Evolutionary conservation across 352 stramenopile species (phyloP), one percentile per base, ranked within the genome.

Genomic region (Elongisporangium senticosum): DNA sequence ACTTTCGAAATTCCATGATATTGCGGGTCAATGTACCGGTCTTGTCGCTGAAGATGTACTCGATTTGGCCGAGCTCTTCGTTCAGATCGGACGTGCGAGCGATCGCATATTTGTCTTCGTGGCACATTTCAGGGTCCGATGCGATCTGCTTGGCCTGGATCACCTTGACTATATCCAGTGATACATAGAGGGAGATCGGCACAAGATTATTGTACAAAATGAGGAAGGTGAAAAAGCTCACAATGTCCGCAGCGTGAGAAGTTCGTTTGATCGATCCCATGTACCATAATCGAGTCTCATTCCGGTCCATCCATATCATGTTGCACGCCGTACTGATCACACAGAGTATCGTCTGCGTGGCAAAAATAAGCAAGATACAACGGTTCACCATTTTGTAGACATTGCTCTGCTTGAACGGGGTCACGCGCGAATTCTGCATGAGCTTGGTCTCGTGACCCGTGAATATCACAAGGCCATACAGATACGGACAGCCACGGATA

Each of bases 41-140:
- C 71, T 99, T 99, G 74, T 99, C 97, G 23, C 84, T 98, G 79
- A 99, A 99, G 14, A 99, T 95, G 63, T 99, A 98, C 62, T 98
- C 79, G 23, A 99, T 86, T 71, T 98, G 88, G 2, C 96, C 97
- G 2, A 98, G 68, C 54, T 98, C 89, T 68, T 96, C 92, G 52
- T 96, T 96, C 52, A 98, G 67, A 55, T 96, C 87, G 0, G 89
- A 96, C 7, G 86, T 96, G 11, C 93, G 75, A 13, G 83, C 90
- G 28, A 92, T 82, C 26, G 89, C 84, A 26, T 69, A 83, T 19
- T 80, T 96, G 51, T 89, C 88, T 33, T 90, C 77, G 65, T 98
- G 75, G 55, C 71, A 89, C 89, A 97, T 96, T 24, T 84, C 68
- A 0, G 69, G 47, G 63, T 96, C 82, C 2, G 28, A 59, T 14